phyloP scores from a whole-genome alignment of 768 basidiomycete species.

The Hemileccinum impolitum region DNA sequence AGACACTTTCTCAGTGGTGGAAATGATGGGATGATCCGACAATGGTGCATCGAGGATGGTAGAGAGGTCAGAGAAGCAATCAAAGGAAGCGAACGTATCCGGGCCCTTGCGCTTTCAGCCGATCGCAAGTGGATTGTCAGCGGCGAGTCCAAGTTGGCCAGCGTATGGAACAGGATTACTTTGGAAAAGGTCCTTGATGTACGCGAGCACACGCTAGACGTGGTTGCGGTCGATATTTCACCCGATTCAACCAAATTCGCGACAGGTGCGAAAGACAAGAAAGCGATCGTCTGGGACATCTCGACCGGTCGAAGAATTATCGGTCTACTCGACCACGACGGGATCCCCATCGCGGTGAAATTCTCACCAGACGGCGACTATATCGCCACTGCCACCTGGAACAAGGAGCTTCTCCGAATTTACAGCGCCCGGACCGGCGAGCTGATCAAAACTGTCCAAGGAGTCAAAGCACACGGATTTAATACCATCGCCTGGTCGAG shows the following conservation, averaged over 20 bases:
- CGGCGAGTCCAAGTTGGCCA: not conserved
- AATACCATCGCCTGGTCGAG: not conserved
- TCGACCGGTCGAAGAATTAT: constrained; percentile 1
- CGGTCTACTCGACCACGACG: constrained; percentile 8
- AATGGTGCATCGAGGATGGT: not conserved
- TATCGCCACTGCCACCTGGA: not conserved
- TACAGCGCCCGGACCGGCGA: not conserved
- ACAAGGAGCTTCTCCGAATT: not conserved
- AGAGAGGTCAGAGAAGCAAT: not conserved
- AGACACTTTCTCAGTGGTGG: not conserved
- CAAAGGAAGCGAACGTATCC: not conserved
- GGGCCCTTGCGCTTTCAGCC: not conserved
- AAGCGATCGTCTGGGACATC: constrained; percentile 1
- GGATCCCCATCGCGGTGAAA: not conserved
- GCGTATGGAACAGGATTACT: not conserved
- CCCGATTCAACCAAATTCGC: constrained; percentile 5
- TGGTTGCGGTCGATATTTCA: not conserved
- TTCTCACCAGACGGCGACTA: constrained; percentile 4
- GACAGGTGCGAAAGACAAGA: constrained; percentile 1
- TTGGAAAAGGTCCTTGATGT: not conserved
- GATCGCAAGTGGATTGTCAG: constrained; percentile 3
- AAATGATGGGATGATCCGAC: not conserved
- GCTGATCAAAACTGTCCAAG: not conserved
- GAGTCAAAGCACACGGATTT: not conserved
- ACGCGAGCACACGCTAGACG: not conserved